Percentiles rank a stretch among this genome's conserved stretches.
phyloP scores from a whole-genome alignment of 129 eudicot genomes.

The Sambucus nigra region DNA sequence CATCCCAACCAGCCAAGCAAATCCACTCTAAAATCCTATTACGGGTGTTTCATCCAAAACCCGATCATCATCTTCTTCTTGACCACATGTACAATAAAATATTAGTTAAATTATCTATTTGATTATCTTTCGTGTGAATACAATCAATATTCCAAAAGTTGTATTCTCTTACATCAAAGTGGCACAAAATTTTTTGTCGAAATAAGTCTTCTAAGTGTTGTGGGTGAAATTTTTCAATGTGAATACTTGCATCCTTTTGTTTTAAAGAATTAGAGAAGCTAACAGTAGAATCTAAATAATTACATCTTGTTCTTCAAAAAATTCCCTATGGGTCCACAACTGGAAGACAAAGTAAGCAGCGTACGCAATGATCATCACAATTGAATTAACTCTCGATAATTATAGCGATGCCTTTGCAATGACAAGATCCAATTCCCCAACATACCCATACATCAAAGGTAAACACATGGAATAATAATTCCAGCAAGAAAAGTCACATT shows the following conservation, averaged over 20 bases:
- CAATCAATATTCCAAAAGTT: too few species aligned
- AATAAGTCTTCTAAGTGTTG: too few species aligned
- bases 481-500: slow-evolving; percentile 34
- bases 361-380: slow-evolving; percentile 43
- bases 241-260: too few species aligned
- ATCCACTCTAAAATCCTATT: slow-evolving; percentile 63
- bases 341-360: slow-evolving; percentile 41
- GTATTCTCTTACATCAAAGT: too few species aligned
- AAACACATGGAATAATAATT: slow-evolving; percentile 38
- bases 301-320: too few species aligned
- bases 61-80: slow-evolving; percentile 38
- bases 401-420: slow-evolving; percentile 14
- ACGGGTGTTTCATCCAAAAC: slow-evolving; percentile 37
- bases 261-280: too few species aligned
- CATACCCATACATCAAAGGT: slow-evolving; percentile 30
- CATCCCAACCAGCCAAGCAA: too few species aligned
- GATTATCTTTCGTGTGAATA: too few species aligned
- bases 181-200: too few species aligned
- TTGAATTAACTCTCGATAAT: slow-evolving; percentile 35
- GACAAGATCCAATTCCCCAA: slow-evolving; percentile 12
- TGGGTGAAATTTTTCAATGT: too few species aligned
- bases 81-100: background rate
- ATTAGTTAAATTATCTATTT: background rate
- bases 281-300: background rate
- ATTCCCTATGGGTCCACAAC: slow-evolving; percentile 44